Evolutionary conservation across 2,329 filamentous ascomycete genomes (phyloP), one percentile per base, ranked within the genome.

Genomic region (Coniella vitis): DNA sequence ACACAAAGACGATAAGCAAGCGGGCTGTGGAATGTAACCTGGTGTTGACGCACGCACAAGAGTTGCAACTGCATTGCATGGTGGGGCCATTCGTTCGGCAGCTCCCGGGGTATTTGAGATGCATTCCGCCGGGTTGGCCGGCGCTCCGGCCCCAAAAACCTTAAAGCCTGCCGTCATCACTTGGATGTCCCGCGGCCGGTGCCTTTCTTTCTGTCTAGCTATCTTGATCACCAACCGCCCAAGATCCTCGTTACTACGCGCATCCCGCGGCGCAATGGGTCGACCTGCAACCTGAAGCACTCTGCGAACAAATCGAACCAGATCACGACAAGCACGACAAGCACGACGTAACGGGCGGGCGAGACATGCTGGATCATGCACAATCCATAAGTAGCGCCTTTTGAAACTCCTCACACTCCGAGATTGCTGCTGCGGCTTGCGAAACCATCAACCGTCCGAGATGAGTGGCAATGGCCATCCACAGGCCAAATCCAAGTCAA

Each of bases 381-480:
- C 37, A 20, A n/a, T n/a, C n/a, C n/a, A n/a, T n/a, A n/a, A n/a
- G 22, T 29, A 29, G 16, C 29, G 25, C 22, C 34, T 16, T 31
- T 40, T 17, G 34, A 48, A 38, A 20, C 17, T 37, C 39, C 39
- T n/a, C n/a, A 51, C 19, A 40, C 21, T 19, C 32, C 20, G 29
- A 29, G 25, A 29, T 51, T 38, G 19, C 13, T 17, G n/a, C 20
- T 25, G 32, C 32, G 40, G 19, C 40, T 21, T 44, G 47, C 37
- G n/a, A 40, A 47, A 39, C 52, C 45, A 45, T 51, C 53, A 48
- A 25, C 17, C 22, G 7, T 43, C 41, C 57, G 53, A 52, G 47
- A 67, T 67, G 65, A 62, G 51, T 44, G 52, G 64, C 48, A 57
- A 65, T 63, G 61, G 59, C 58, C 53, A 60, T 49, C 55, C 58